A percentile compares a stretch with the other conserved stretches of the same genome.
Evolutionary conservation across 192 early-diverging fungal species (phyloP).

Genomic region (Mortierella alpina): DNA sequence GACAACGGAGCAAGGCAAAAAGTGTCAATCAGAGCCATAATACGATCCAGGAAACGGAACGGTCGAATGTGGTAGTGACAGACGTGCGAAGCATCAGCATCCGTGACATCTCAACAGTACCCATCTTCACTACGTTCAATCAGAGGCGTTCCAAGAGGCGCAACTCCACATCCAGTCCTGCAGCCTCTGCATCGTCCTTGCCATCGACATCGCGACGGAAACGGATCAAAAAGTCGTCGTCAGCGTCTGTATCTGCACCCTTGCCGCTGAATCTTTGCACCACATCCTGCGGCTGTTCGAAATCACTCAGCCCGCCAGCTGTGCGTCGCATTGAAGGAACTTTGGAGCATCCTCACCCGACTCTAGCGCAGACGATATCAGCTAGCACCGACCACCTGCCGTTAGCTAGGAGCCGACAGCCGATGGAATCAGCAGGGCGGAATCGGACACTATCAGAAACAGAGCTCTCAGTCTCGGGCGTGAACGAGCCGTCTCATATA

Average conservation of each 20-base stretch:
- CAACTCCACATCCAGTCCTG: conserved; percentile 17
- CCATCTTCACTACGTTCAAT: conserved; percentile 23
- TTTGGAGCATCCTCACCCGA: not conserved
- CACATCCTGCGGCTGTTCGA: conserved; percentile 22
- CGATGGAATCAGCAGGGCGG: conserved; percentile 43
- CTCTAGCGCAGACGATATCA: not conserved
- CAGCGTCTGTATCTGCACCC: not conserved
- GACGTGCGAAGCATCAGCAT: conserved; percentile 46
- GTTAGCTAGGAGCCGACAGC: not conserved
- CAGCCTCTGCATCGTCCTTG: conserved; percentile 5
- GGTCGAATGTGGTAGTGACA: conserved; percentile 29
- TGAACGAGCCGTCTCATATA: not conserved
- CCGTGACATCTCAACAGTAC: conserved; percentile 47
- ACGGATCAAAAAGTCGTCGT: conserved; percentile 45
- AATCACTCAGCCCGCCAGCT: not conserved
- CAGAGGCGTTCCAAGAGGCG: conserved; percentile 38
- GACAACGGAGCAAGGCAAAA: not conserved
- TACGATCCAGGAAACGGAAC: not conserved
- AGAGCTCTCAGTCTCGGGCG: conserved; percentile 25
- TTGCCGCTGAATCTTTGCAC: conserved; percentile 19
- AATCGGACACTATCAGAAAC: conserved; percentile 42
- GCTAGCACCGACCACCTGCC: not conserved
- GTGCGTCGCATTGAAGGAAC: no score
- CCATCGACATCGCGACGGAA: conserved; percentile 33
- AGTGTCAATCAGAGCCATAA: conserved; percentile 2